Evolutionary conservation across 2,329 filamentous ascomycete genomes (phyloP).

Genomic region (Pseudocercospora vitis): DNA sequence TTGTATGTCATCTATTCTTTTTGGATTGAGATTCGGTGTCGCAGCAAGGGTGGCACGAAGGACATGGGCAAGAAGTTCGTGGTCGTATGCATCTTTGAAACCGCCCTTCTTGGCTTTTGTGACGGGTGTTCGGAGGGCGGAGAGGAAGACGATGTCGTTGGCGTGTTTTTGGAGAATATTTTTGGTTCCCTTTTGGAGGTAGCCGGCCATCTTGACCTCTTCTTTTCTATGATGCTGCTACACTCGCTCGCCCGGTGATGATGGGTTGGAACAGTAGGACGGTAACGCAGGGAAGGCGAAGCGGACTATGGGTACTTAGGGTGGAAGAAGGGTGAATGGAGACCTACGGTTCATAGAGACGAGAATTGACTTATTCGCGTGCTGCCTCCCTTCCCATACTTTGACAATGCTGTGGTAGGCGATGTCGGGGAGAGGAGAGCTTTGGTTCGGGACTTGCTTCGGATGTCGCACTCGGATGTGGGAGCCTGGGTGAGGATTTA

Average conservation of each 20-base stretch:
- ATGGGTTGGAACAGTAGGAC: conserved; percentile 1
- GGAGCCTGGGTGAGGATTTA: not conserved
- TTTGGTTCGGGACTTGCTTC: not conserved
- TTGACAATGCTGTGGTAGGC: conserved; percentile 3
- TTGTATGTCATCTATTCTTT: conserved; percentile 73
- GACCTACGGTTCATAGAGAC: conserved; percentile 11
- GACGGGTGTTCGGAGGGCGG: conserved; percentile 83
- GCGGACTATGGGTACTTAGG: not conserved
- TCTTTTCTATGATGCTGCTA: not conserved
- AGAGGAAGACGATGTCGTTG: conserved; percentile 83
- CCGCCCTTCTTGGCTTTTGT: conserved; percentile 79
- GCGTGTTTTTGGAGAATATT: conserved; percentile 76
- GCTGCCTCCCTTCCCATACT: not conserved
- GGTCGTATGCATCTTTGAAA: conserved; percentile 85
- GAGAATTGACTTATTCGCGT: not conserved
- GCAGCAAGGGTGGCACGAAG: conserved; percentile 68
- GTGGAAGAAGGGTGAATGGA: conserved; percentile 4
- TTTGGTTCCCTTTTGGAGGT: conserved; percentile 60
- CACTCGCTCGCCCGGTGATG: conserved; percentile 8
- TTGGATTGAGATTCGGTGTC: conserved; percentile 70
- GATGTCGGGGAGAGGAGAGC: conserved; percentile 5
- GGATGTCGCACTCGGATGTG: not conserved
- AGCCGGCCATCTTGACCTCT: not conserved
- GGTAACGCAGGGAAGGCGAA: not conserved
- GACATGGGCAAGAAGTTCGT: conserved; percentile 74